Base-by-base conservation (phyloP, 2,329 filamentous ascomycete species). In the Botrytis galanthina region DNA sequence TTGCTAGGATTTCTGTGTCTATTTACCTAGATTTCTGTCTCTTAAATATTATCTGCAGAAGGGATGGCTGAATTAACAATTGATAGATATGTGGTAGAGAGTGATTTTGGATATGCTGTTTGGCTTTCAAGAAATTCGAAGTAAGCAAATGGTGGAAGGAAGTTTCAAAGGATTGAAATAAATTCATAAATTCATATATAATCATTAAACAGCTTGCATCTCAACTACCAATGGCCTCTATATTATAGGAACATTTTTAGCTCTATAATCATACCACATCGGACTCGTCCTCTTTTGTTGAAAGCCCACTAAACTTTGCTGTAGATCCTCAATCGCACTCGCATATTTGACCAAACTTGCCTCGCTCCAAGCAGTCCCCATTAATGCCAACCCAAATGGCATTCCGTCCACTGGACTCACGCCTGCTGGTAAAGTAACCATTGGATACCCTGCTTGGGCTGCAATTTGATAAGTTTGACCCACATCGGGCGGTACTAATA, bases 361-460 rank as follows among this genome's bases (percentile, higher is more conserved):
- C 80, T 92, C 91, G 1, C 83, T 85, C 84, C 87, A 92, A 0
- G 89, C 90, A 1, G 89, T 91, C 70, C 89, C 80, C 83, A 89
- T 86, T 5, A 92, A 83, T 0, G 84, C 88, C 39, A 92, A 80
- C 1, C 89, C 89, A 75, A 89, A 90, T 0, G 88, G 88, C 87
- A 91, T 90, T 10, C 88, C 87, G 5, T 85, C 86, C 20, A 80
- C 82, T 14, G 81, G 76, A 76, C 87, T 84, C 9, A 89, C 83
- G 1, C 90, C 90, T 0, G 86, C 89, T 0, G 92, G 92, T 1
- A 94, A 80, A 0, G 91, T 93, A 69, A 94, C 85, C 79, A 92
- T 86, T 0, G 92, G 92, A 79, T 94, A 94, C 0, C 92, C 91
- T 8, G 92, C 92, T 82, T 94, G 91, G 0, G 92, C 92, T 0